Conservation (phyloP, 2,329 filamentous ascomycete species). For the Neurospora crassa region DNA sequence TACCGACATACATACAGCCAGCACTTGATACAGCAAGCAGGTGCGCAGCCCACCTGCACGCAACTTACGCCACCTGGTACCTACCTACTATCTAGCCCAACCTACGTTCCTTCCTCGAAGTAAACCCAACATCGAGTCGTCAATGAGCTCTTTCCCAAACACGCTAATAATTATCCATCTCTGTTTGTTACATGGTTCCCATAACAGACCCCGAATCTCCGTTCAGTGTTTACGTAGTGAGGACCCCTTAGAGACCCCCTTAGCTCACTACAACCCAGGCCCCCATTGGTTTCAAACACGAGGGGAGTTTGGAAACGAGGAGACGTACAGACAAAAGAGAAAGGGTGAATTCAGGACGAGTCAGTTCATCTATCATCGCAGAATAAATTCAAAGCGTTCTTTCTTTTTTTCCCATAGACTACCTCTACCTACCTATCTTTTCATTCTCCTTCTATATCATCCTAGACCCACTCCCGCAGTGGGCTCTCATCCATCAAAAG, state of each 20-base stretch:
- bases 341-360: not conserved
- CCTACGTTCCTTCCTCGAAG: not conserved
- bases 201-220: not conserved
- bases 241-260: not conserved
- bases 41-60: not conserved
- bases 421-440: no score
- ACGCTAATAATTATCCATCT: not conserved
- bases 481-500: not conserved
- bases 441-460: not conserved
- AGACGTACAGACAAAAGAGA: not conserved
- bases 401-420: not conserved
- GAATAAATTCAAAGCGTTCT: not conserved
- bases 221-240: no score
- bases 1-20: not conserved
- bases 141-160: not conserved
- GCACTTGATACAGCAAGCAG: not conserved
- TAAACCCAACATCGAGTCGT: not conserved
- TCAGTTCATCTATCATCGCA: not conserved
- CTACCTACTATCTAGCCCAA: not conserved
- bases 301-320: not conserved
- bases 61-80: not conserved
- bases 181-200: not conserved
- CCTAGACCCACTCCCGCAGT: not conserved
- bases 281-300: not conserved
- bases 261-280: not conserved